Evolutionary conservation across 1,284 basidiomycete species (phyloP), one percentile per base, ranked within the genome.

Genomic region (Hortiboletus rubellus): DNA sequence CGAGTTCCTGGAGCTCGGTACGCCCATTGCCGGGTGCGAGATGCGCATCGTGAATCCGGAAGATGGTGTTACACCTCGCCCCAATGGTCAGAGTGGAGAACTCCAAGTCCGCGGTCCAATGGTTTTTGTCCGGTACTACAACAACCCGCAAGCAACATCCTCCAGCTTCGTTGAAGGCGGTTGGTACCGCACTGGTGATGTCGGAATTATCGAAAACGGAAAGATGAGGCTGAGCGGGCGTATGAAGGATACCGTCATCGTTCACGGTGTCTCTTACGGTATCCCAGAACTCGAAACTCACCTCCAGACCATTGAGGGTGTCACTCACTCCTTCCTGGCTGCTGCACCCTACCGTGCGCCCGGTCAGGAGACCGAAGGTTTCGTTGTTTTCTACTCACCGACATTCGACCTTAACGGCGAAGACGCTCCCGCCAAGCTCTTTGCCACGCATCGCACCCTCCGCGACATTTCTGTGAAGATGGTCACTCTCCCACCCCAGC

Each of bases 181-280:
- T 22, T 79, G 78, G 78, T 79, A 76, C 61, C 72, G 75, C 42
- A 79, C 77, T 5, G 78, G 78, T 8, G 77, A 79, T 52, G 58
- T 71, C 1, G 78, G 71, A 11, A 67, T 79, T 43, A 72, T 77
- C 48, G 60, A 69, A 18, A 65, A 71, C 5, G 76, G 76, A 5
- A 71, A 70, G 54, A 64, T 79, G 55, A 67, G 76, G 46, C 62
- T 79, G 9, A 71, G 75, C 46, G 77, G 78, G 3, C 71, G 77
- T 50, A 76, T 77, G 59, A 79, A 79, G 67, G 78, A 78, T 50
- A 75, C 68, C 36, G 70, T 79, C 59, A 79, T 77, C 43, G 75
- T 78, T n/a, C 77, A 79, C 45, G 79, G 77, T 42, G 74, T 79
- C 59, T 79, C 78, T 18, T 74, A 78, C 54, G 71, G 74, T 37